Conservation (phyloP, 78 protist species). For the Monosiga brevicollis region DNA sequence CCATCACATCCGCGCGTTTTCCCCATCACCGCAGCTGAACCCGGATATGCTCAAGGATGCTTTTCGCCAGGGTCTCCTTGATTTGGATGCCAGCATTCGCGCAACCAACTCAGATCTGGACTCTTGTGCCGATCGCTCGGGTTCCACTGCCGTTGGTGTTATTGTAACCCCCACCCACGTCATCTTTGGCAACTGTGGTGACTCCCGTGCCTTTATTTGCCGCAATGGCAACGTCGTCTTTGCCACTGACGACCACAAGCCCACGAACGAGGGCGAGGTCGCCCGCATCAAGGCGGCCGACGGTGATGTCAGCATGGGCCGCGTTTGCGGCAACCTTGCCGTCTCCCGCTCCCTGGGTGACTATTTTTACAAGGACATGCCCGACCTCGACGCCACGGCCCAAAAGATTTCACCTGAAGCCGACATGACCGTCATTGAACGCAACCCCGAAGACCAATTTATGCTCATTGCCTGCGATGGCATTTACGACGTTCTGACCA, state of each 20-base stretch:
- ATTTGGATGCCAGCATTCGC: too few relatives aligned
- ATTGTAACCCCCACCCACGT: neutral
- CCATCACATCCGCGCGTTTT: too few relatives aligned
- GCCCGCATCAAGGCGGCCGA: constrained; percentile 48
- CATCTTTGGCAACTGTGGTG: constrained; percentile 2
- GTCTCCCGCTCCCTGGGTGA: constrained; percentile 71
- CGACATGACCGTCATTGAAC: neutral
- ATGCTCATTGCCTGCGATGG: constrained; percentile 31
- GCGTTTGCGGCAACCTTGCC: constrained; percentile 66
- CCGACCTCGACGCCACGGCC: neutral
- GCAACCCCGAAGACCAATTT: constrained; percentile 5
- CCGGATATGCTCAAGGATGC: too few relatives aligned
- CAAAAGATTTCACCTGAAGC: constrained; percentile 11
- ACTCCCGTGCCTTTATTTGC: constrained; percentile 33
- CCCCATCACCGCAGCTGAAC: too few relatives aligned
- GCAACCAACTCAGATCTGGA: too few relatives aligned
- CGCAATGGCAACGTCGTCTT: constrained; percentile 5
- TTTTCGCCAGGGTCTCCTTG: too few relatives aligned
- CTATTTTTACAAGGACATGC: constrained; percentile 29
- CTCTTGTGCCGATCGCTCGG: neutral
- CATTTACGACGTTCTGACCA: constrained; percentile 17
- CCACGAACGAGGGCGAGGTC: constrained; percentile 4
- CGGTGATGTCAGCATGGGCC: constrained; percentile 35
- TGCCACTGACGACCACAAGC: constrained; percentile 45
- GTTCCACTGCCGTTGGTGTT: neutral